Percentiles rank a stretch among this genome's conserved stretches.
Conservation (phyloP, 2,329 filamentous ascomycete genomes). For the Trematosphaeria pertusa region DNA sequence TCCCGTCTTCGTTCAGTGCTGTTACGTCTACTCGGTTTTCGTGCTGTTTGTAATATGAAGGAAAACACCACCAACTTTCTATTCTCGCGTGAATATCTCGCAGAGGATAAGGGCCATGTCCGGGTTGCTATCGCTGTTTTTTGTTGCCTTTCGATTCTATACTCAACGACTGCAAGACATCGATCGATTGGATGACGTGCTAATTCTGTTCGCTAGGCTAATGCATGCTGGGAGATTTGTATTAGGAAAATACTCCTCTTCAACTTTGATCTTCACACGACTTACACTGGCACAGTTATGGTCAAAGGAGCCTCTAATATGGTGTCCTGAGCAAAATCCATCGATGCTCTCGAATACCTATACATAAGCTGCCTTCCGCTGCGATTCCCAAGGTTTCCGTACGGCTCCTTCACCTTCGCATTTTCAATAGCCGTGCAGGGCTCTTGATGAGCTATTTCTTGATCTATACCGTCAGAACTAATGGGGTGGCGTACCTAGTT, state of each 20-base stretch:
- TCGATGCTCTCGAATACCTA: conserved; percentile 17
- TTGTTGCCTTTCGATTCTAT: conserved; percentile 11
- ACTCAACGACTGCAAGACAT: conserved; percentile 1
- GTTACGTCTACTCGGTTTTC: too few species aligned
- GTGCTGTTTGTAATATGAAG: too few species aligned
- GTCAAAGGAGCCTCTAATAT: conserved; percentile 2
- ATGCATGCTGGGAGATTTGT: conserved; percentile 10
- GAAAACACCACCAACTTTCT: too few species aligned
- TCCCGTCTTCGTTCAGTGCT: too few species aligned
- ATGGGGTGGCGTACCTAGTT: conserved; percentile 7
- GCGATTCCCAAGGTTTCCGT: conserved; percentile 15
- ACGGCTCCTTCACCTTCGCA: conserved; percentile 10
- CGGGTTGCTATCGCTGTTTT: conserved; percentile 8
- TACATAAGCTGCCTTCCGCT: conserved; percentile 8
- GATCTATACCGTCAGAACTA: conserved; percentile 6
- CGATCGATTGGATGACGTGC: conserved; percentile 11
- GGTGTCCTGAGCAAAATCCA: conserved; percentile 12
- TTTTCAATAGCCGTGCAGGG: conserved; percentile 4
- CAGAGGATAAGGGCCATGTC: conserved; percentile 9
- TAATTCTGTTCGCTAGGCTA: conserved; percentile 13
- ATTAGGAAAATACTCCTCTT: conserved; percentile 5
- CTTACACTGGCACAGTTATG: too few species aligned
- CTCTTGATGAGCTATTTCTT: background rate
- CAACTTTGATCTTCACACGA: too few species aligned
- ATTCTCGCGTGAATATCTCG: too few species aligned